phyloP scores from a whole-genome alignment of 139 green algal genomes.

The Auxenochlorella pyrenoidosa region DNA sequence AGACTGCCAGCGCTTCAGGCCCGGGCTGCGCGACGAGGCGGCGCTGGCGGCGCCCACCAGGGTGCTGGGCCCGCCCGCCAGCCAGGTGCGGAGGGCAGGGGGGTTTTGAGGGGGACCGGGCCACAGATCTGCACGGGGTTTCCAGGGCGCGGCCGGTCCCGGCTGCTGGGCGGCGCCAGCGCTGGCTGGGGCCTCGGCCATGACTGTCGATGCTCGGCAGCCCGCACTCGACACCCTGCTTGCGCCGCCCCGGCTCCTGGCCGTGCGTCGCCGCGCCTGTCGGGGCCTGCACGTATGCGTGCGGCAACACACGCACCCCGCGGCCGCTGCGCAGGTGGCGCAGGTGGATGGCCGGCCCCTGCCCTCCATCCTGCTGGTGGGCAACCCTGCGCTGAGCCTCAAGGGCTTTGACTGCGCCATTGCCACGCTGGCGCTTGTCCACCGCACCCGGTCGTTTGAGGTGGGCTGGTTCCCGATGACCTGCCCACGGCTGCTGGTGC shows the following conservation, averaged over 20 bases:
- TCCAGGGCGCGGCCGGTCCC: no score
- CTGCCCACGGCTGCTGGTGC: not conserved
- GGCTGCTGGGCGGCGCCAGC: not conserved
- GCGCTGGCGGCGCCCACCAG: slow-evolving; percentile 3
- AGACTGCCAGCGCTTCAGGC: slow-evolving; percentile 66
- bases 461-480: not conserved
- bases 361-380: slow-evolving; percentile 66
- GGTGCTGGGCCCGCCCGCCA: slow-evolving; percentile 9
- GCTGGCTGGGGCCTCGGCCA: no score
- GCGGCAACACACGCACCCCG: not conserved
- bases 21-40: slow-evolving; percentile 3
- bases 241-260: no score
- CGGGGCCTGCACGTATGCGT: no score
- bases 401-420: slow-evolving; percentile 75
- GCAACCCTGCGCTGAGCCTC: slow-evolving; percentile 70
- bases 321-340: not conserved
- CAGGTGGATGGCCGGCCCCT: not conserved
- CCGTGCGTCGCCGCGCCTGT: no score
- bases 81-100: not conserved
- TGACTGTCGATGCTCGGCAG: no score
- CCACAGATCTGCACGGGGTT: no score
- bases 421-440: slow-evolving; percentile 53
- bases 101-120: no score
- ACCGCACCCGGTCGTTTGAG: slow-evolving; percentile 50
- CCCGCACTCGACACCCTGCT: no score